Evolutionary conservation across 805 yeast genomes (phyloP).

Genomic region (Jamesozyma jinghongensis): DNA sequence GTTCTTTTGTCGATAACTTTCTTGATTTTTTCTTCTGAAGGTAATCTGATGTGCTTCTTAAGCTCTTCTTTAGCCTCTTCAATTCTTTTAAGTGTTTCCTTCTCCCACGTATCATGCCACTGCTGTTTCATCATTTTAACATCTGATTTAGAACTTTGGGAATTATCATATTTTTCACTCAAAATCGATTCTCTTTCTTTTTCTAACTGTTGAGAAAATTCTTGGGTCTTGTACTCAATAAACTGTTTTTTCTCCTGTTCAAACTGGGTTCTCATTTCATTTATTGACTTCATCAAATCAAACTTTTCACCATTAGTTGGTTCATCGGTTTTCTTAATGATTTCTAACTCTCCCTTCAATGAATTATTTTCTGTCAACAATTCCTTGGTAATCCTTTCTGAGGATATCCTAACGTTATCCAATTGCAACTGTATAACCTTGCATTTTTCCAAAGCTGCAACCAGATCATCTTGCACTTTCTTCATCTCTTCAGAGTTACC

Average conservation of each 20-base stretch:
- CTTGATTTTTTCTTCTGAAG: constrained; percentile 47
- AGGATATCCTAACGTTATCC: neutral
- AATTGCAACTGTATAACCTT: constrained; percentile 8
- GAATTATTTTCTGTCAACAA: constrained; percentile 12
- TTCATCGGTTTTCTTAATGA: constrained; percentile 17
- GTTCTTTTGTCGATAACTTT: constrained; percentile 40
- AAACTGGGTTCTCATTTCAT: constrained; percentile 18
- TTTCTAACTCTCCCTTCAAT: constrained; percentile 18
- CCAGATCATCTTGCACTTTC: neutral
- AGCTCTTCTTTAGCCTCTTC: constrained; percentile 39
- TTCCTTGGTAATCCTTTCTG: constrained; percentile 6
- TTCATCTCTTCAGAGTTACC: neutral
- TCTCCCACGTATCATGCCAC: constrained; percentile 33
- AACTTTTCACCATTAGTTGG: neutral
- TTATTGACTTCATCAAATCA: constrained; percentile 7
- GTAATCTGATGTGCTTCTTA: constrained; percentile 40
- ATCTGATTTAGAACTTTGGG: neutral
- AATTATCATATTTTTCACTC: constrained; percentile 14
- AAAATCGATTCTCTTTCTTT: constrained; percentile 10
- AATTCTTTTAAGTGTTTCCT: constrained; percentile 22
- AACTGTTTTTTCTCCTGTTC: constrained; percentile 20
- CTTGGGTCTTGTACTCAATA: constrained; percentile 13
- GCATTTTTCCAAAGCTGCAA: neutral
- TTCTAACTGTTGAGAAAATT: constrained; percentile 21
- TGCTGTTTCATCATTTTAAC: constrained; percentile 21